phyloP scores from a whole-genome alignment of 139 green algal species.

The Tetratostichococcus sp. region DNA sequence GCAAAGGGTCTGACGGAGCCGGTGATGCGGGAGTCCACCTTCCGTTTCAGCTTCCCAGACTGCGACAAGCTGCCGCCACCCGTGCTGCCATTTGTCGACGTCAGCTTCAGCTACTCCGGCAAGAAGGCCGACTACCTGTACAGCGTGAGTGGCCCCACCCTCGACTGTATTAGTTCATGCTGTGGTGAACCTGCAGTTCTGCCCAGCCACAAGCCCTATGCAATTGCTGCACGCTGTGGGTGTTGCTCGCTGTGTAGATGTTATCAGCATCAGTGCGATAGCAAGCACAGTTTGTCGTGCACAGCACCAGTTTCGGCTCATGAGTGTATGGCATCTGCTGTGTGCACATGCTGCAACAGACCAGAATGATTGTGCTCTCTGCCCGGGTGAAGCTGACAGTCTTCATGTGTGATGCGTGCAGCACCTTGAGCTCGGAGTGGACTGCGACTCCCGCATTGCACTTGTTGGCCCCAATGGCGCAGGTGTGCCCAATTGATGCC shows the following conservation, averaged over 20 bases:
- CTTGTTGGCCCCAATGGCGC: slow-evolving; percentile 79
- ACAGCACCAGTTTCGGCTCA: too few species aligned
- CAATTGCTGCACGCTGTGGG: too few species aligned
- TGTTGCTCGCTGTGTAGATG: too few species aligned
- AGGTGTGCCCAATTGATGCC: background rate
- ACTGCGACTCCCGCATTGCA: slow-evolving; percentile 71
- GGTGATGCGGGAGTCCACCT: slow-evolving; percentile 50
- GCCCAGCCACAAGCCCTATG: too few species aligned
- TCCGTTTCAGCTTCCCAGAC: slow-evolving; percentile 65
- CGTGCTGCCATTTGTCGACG: slow-evolving; percentile 63
- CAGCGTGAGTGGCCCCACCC: slow-evolving; percentile 7
- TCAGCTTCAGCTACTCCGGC: slow-evolving; percentile 51
- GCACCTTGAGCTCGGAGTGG: slow-evolving; percentile 77
- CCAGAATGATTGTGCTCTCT: too few species aligned
- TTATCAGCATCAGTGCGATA: too few species aligned
- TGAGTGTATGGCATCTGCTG: too few species aligned
- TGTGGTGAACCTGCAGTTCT: too few species aligned
- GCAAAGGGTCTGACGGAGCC: slow-evolving; percentile 57
- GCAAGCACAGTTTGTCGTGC: too few species aligned
- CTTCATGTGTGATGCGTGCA: background rate
- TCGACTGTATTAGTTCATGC: too few species aligned
- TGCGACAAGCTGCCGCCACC: slow-evolving; percentile 75
- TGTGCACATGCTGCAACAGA: too few species aligned
- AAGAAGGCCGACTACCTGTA: slow-evolving; percentile 42
- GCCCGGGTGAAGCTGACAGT: too few species aligned